Evolutionary conservation across 169 alveolate genomes (phyloP), one percentile per base, ranked within the genome.

Genomic region (Cryptosporidium muris): DNA sequence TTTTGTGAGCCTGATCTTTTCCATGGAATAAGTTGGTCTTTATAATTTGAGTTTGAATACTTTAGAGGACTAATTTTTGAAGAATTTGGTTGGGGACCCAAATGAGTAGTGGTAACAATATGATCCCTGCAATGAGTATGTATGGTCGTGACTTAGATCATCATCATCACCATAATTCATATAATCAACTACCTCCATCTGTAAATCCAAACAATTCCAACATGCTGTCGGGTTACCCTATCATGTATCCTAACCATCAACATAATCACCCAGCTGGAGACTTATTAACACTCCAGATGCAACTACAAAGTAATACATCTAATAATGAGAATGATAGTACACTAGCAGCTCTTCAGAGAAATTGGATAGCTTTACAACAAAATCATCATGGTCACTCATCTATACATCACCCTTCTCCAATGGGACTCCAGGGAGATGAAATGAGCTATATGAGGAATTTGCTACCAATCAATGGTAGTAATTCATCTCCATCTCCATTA

Each of bases 301-400:
- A 74, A 25, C 62, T 74, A 40, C 85, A 74, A 8, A 68, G 85
- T 12, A 74, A 48, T 40, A 42, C 66, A 60, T 74, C 85, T 12
- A 66, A 66, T 38, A 74, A 62, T 58, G 85, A 74, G 42, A 74
- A 58, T 58, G 85, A 74, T 34, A 74, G 60, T 42, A 74, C 85
- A 14, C 7, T 74, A 36, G 85, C 85, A 58, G 85, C 85, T 8
- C 60, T 74, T 48, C 85, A 74, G 62, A 74, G 85, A 38, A 74
- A 74, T 52, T 74, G 85, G 85, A 74, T 74, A 34, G 85, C 85
- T 45, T 74, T 74, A 51, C 85, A 74, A 34, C 85, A 74, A 58
- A 74, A 62, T 45, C 54, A 74, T 48, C 52, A 52, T 58, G 60
- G 49, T 62, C 85, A 74, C 40, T 74, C 85, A 6, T 74, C 85